A percentile compares a stretch with the other conserved stretches of the same genome.
Conservation (phyloP, 257 asterid genomes). For the Nicotiana noctiflora region DNA sequence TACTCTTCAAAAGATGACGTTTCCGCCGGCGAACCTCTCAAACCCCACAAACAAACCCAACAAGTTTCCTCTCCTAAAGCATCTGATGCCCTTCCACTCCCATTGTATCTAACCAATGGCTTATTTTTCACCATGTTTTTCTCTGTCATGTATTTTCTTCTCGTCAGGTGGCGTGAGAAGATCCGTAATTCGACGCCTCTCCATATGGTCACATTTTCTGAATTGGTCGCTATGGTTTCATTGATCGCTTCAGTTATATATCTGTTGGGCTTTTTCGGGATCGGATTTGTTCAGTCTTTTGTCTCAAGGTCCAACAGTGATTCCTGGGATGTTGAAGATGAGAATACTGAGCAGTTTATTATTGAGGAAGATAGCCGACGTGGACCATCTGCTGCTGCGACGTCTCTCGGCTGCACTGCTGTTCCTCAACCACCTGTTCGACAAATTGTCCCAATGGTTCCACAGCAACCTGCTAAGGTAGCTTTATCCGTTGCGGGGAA, state of each 20-base stretch:
- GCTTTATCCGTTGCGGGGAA: slow-evolving; percentile 8
- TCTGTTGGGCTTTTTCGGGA: slow-evolving; percentile 41
- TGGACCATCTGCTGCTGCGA: slow-evolving; percentile 14
- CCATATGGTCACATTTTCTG: slow-evolving; percentile 37
- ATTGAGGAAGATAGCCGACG: slow-evolving; percentile 25
- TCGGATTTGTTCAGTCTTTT: slow-evolving; percentile 45
- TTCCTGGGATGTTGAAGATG: slow-evolving; percentile 37
- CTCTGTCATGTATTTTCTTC: slow-evolving; percentile 44
- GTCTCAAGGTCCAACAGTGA: slow-evolving; percentile 25
- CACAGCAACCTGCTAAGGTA: slow-evolving; percentile 17
- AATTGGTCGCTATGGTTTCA: slow-evolving; percentile 31
- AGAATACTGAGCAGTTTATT: slow-evolving; percentile 12
- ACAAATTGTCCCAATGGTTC: neutral
- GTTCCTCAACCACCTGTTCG: slow-evolving; percentile 17
- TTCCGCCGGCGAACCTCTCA: slow-evolving; percentile 27
- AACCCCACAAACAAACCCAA: slow-evolving; percentile 7
- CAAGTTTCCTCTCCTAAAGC: slow-evolving; percentile 9
- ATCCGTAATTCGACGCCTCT: slow-evolving; percentile 46
- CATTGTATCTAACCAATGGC: slow-evolving; percentile 32
- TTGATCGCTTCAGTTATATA: slow-evolving; percentile 35
- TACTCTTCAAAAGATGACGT: neutral
- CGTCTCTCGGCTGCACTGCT: slow-evolving; percentile 23
- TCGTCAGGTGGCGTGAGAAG: slow-evolving; percentile 42
- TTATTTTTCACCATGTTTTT: slow-evolving; percentile 39
- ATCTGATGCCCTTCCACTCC: slow-evolving; percentile 32